These are phyloP conservation scores for Colletotrichum trifolii DNA, from an alignment of 2,329 filamentous ascomycete species.

Conservation along the genomic window DNA sequence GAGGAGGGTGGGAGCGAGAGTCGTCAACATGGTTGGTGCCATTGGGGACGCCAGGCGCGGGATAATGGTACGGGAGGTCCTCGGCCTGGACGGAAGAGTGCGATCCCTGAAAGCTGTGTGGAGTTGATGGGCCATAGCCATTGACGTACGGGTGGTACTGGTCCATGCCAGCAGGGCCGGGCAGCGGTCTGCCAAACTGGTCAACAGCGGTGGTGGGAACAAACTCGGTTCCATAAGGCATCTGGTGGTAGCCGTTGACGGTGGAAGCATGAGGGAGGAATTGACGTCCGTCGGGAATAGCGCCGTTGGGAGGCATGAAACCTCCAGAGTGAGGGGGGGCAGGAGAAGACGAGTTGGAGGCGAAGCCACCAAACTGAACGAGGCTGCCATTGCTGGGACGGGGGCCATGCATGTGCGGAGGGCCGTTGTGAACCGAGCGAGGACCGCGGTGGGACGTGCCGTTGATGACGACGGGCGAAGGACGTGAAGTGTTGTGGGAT, in stretches of 20 bases:
- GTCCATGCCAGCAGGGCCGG: constrained; percentile 47
- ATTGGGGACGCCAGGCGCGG: constrained; percentile 53
- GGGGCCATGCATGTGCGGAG: constrained; percentile 57
- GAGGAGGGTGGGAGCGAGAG: constrained; percentile 36
- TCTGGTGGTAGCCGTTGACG: constrained; percentile 51
- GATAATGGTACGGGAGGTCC: constrained; percentile 55
- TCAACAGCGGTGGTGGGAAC: constrained; percentile 50
- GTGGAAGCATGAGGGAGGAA: constrained; percentile 39
- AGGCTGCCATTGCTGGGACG: constrained; percentile 67
- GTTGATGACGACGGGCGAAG: constrained; percentile 45
- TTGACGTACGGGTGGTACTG: constrained; percentile 46
- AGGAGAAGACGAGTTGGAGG: constrained; percentile 69
- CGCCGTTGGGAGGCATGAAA: constrained; percentile 61
- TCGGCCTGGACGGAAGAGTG: constrained; percentile 65
- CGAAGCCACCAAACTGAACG: constrained; percentile 64
- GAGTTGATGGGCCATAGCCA: constrained; percentile 65
- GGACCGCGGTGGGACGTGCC: constrained; percentile 47
- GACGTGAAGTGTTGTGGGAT: constrained; percentile 40
- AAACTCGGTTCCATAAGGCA: constrained; percentile 49
- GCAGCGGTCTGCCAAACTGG: constrained; percentile 49
- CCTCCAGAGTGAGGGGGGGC: constrained; percentile 60
- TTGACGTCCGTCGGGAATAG: constrained; percentile 47
- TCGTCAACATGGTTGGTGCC: constrained; percentile 47
- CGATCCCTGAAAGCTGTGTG: constrained; percentile 71
- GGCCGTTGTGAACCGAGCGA: constrained; percentile 49